Evolutionary conservation across 768 basidiomycete genomes (phyloP).

Genomic region (Lentinus brumalis): DNA sequence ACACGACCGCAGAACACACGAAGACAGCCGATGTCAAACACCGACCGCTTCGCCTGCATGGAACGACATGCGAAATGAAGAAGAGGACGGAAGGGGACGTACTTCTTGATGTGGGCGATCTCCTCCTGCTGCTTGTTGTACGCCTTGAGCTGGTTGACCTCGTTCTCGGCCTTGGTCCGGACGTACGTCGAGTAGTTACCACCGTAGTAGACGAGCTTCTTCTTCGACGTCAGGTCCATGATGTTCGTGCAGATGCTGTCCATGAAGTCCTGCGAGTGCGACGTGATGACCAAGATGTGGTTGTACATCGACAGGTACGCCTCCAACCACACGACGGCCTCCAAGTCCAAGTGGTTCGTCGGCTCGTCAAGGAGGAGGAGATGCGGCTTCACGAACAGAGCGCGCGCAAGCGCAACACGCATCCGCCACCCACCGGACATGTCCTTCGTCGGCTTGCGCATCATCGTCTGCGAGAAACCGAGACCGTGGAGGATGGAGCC

Average conservation of each 20-base stretch:
- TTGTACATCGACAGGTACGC: slow-evolving; percentile 98
- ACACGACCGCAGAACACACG: background rate
- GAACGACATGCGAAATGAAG: no score
- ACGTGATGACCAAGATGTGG: slow-evolving; percentile 96
- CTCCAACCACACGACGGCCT: slow-evolving; percentile 98
- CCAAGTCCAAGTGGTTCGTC: slow-evolving; percentile 92
- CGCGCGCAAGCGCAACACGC: slow-evolving; percentile 95
- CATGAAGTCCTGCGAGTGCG: slow-evolving; percentile 99
- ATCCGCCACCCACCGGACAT: slow-evolving; percentile 99
- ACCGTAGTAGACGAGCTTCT: slow-evolving; percentile 91
- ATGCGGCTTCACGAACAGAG: slow-evolving; percentile 96
- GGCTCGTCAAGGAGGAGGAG: slow-evolving; percentile 91
- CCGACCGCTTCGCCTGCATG: no score
- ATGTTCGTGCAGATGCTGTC: slow-evolving; percentile 96
- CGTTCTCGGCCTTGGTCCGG: slow-evolving; percentile 94
- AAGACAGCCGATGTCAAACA: background rate
- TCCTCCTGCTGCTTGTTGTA: slow-evolving; percentile 99
- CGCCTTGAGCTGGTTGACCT: slow-evolving; percentile 99
- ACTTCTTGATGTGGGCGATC: slow-evolving; percentile 98
- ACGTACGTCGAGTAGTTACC: slow-evolving; percentile 99
- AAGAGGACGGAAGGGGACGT: slow-evolving; percentile 25
- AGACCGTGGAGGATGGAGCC: slow-evolving; percentile 97
- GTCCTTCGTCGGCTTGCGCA: slow-evolving; percentile 95
- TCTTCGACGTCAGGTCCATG: slow-evolving; percentile 92
- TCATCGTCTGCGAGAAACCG: slow-evolving; percentile 89